Evolutionary conservation across 202 grass and related monocot species (phyloP), one percentile per base, ranked within the genome.

Genomic region (Alloteropsis angusta): DNA sequence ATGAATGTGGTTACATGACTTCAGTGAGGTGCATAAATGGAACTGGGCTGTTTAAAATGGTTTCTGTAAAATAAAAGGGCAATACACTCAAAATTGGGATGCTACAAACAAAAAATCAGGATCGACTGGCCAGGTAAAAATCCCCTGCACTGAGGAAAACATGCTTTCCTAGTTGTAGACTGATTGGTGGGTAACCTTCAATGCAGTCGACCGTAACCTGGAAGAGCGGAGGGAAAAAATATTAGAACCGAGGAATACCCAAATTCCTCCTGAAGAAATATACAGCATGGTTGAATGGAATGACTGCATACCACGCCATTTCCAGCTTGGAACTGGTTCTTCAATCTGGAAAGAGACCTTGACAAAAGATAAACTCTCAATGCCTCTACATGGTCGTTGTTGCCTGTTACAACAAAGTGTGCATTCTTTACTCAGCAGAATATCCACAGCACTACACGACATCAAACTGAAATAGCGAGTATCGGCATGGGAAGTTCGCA

Each of bases 81-180:
- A 11, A 68, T 59, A 9, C 65, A 81, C 41, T 77, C 71, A 88
- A 85, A 85, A 77, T 43, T 73, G 41, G 65, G 42, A 53, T 52
- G 48, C 48, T 60, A 55, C 11, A 44, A 62, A 72, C 32, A 59
- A 78, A 78, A 46, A 82, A 68, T 78, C 68, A 85, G 28, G 82
- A 85, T 67, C 68, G 66, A 2, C 35, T 85, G 46, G 87, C 83
- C 75, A 65, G 66, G 54, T 84, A 91, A 68, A 80, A 89, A 90
- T 96, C 96, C 7, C 81, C 96, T 62, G 75, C 82, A 47, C 86
- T 88, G 10, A 99, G 85, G 72, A 99, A 96, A 59, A 99, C 52
- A 77, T 99, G 84, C 39, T 89, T 91, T 74, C 92, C 92, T 68
- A 89, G 53, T 44, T 80, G 84, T 67, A 96, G 67, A 41, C 84